Percentiles rank a stretch among this genome's conserved stretches.
phyloP scores from a whole-genome alignment of 768 basidiomycete genomes.

The Amanita subjunquillea region DNA sequence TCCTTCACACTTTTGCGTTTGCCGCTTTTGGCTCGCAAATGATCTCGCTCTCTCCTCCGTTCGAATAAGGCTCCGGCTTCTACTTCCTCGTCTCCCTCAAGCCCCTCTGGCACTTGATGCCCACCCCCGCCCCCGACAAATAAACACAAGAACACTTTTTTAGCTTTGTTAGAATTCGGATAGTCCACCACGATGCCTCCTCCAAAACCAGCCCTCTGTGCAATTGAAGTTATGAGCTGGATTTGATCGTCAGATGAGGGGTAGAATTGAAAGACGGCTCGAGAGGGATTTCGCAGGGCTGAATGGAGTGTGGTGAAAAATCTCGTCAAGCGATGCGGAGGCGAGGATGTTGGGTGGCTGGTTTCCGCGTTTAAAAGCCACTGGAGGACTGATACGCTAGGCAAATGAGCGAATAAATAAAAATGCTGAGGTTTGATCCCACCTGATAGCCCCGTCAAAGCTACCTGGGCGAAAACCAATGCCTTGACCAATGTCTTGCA shows the following conservation, averaged over 20 bases:
- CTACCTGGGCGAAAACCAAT: conserved; percentile 95
- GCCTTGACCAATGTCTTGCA: conserved; percentile 97
- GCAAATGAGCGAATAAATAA: conserved; percentile 2
- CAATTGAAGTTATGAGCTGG: conserved; percentile 85
- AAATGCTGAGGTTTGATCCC: background rate
- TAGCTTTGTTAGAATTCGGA: conserved; percentile 92
- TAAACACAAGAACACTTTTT: conserved; percentile 89
- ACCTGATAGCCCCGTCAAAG: conserved; percentile 98
- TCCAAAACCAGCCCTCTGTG: conserved; percentile 92
- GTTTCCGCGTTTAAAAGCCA: conserved; percentile 98
- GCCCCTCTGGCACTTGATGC: conserved; percentile 63
- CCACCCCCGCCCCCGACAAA: conserved; percentile 73
- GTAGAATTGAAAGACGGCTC: conserved; percentile 90
- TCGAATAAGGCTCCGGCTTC: conserved; percentile 63
- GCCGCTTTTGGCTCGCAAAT: conserved; percentile 42
- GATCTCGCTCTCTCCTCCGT: conserved; percentile 62
- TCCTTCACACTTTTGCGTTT: conserved; percentile 69
- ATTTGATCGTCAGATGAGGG: conserved; percentile 97
- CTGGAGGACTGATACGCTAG: conserved; percentile 94
- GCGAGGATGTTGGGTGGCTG: conserved; percentile 80
- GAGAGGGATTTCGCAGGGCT: conserved; percentile 72
- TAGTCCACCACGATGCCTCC: conserved; percentile 96
- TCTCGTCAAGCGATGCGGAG: conserved; percentile 70
- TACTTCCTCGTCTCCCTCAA: conserved; percentile 58
- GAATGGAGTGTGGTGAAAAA: conserved; percentile 94